Percentiles rank a stretch among this genome's conserved stretches.
Conservation (phyloP, 352 stramenopile genomes). For the Sclerospora graminicola region DNA sequence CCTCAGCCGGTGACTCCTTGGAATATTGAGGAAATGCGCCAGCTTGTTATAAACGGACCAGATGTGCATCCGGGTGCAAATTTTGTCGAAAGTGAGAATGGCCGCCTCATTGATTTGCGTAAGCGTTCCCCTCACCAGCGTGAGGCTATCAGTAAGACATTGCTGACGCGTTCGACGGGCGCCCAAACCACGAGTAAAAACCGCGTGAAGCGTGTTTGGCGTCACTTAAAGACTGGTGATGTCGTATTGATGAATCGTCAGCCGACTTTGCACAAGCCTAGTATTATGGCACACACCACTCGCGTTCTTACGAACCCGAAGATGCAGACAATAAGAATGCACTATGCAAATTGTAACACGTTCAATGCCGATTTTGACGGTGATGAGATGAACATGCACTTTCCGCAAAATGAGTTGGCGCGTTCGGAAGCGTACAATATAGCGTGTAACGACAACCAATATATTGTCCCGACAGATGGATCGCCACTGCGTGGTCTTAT, state of each 20-base stretch:
- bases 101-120: conserved; percentile 90
- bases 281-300: conserved; percentile 99
- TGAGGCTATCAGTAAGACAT: conserved; percentile 92
- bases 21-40: conserved; percentile 96
- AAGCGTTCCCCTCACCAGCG: conserved; percentile 90
- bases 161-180: conserved; percentile 86
- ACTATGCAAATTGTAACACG: conserved; percentile 99
- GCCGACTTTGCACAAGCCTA: conserved; percentile 99
- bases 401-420: conserved; percentile 98
- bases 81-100: conserved; percentile 95
- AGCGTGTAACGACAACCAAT: conserved; percentile 96
- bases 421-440: conserved; percentile 97
- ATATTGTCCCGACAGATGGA: conserved; percentile 96
- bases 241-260: conserved; percentile 99
- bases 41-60: conserved; percentile 93
- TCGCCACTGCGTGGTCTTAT: conserved; percentile 97
- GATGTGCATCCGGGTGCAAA: conserved; percentile 95
- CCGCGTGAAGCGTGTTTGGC: conserved; percentile 93
- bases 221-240: conserved; percentile 96
- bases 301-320: conserved; percentile 93
- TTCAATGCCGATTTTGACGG: conserved; percentile 99
- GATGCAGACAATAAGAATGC: conserved; percentile 99
- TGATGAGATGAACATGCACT: conserved; percentile 99
- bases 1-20: conserved; percentile 95
- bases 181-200: conserved; percentile 74